A percentile compares a stretch with the other conserved stretches of the same genome.
Conservation (phyloP, 108 stramenopile genomes). For the Nannochloropsis oceanica region DNA sequence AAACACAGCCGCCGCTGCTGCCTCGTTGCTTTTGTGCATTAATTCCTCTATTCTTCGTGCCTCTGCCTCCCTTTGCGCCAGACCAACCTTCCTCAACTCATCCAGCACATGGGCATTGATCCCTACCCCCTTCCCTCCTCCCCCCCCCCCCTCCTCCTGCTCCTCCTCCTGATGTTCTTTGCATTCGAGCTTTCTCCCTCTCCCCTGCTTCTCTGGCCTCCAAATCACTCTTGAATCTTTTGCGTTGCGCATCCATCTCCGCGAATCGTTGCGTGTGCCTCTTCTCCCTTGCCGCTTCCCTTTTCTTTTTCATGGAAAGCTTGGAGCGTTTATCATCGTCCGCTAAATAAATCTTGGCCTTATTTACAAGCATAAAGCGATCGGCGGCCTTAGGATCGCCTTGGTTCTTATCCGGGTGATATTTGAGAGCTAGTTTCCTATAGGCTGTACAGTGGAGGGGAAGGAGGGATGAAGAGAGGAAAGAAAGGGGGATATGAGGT, state of each 20-base stretch:
- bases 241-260: neutral
- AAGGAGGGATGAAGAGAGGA: neutral
- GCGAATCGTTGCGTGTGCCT: neutral
- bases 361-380: neutral
- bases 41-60: neutral
- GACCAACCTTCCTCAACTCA: neutral
- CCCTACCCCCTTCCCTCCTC: neutral
- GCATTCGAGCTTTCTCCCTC: neutral
- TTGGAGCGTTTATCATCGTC: neutral
- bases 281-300: neutral
- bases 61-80: neutral
- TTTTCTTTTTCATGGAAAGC: neutral
- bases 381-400: constrained; percentile 18
- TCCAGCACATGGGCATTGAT: neutral
- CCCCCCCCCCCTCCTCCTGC: neutral
- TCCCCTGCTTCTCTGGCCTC: neutral
- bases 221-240: neutral
- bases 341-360: neutral
- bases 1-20: neutral
- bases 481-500: neutral
- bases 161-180: neutral
- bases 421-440: constrained; percentile 22
- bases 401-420: constrained; percentile 35
- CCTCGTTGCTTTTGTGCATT: neutral
- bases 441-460: neutral